Base-by-base conservation (phyloP, 768 basidiomycete species). In the Megacollybia marginata region DNA sequence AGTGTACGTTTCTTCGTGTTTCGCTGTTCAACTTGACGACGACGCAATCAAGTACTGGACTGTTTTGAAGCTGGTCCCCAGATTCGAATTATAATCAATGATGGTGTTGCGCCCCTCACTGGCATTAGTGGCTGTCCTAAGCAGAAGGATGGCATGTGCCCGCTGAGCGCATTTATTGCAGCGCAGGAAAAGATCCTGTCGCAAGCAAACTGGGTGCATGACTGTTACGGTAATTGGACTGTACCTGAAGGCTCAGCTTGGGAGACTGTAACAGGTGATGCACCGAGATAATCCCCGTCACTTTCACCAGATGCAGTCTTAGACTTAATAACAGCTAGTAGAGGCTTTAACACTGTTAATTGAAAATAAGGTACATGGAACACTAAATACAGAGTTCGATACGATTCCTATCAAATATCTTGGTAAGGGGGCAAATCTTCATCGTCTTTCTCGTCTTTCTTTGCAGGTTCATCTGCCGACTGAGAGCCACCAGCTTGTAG, bases 31-130 rank as follows among this genome's bases (percentile, higher is more conserved):
- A 8, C 31, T 18, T n/a, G n/a, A 32, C 18, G 18, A 47, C 10
- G 15, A 33, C 18, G 59, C 7, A 49, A 49, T 50, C 55, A 62
- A 91, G 82, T 89, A 9, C 70, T 90, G 0, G 72, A 75, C 50
- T 90, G 86, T 15, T 70, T 71, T n/a, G 44, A 64, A 20, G 68
- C 73, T 18, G 66, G 66, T 31, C 74, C 68, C 11, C 82, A 91
- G 54, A 87, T 94, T 53, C 81, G 92, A 4, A 71, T 92, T 57
- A 82, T 94, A 54, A 76, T 94, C 62, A 94, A 95, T 66, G 92
- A 96, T 58, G 92, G 82, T 0, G 84, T 88, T 1, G 82, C 81
- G 0, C 92, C 92, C 5, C 74, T 94, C 18, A 87, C 82, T 0
- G 81, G 85, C 9, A 77, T 94, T 54, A 72, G 71, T 12, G 88